These are phyloP conservation scores for Porcisia hertigi DNA, from an alignment of 208 protist genomes.

Conservation along the genomic window DNA sequence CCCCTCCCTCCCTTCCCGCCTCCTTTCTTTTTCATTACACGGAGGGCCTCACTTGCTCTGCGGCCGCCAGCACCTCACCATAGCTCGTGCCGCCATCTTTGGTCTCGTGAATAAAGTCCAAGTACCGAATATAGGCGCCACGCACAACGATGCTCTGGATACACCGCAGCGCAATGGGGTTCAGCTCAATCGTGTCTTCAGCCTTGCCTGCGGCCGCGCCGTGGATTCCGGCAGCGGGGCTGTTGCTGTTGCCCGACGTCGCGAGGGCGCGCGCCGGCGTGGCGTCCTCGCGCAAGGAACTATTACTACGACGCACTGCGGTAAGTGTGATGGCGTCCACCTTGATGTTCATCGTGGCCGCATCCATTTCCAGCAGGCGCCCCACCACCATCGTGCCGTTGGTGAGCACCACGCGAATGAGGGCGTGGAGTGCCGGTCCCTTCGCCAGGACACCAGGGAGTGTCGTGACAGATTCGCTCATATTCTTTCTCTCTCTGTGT, in stretches of 20 bases:
- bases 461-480: conserved; percentile 22
- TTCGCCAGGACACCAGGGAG: conserved; percentile 54
- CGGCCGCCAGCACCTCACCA: conserved; percentile 45
- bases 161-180: conserved; percentile 59
- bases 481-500: background rate
- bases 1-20: no score
- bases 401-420: conserved; percentile 72
- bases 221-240: background rate
- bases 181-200: conserved; percentile 31
- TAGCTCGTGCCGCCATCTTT: conserved; percentile 42
- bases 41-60: conserved; percentile 29
- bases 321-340: conserved; percentile 67
- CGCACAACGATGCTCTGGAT: conserved; percentile 65
- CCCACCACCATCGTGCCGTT: conserved; percentile 71
- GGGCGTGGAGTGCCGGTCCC: conserved; percentile 48
- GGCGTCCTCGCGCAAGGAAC: background rate
- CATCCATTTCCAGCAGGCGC: conserved; percentile 67
- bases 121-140: conserved; percentile 58
- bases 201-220: background rate
- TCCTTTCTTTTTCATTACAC: background rate
- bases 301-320: conserved; percentile 39
- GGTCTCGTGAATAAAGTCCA: conserved; percentile 70
- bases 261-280: background rate
- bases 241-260: conserved; percentile 9
- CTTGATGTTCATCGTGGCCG: conserved; percentile 77